Conservation (phyloP, 192 early-diverging fungal species). For the Rhizophagus clarus region DNA sequence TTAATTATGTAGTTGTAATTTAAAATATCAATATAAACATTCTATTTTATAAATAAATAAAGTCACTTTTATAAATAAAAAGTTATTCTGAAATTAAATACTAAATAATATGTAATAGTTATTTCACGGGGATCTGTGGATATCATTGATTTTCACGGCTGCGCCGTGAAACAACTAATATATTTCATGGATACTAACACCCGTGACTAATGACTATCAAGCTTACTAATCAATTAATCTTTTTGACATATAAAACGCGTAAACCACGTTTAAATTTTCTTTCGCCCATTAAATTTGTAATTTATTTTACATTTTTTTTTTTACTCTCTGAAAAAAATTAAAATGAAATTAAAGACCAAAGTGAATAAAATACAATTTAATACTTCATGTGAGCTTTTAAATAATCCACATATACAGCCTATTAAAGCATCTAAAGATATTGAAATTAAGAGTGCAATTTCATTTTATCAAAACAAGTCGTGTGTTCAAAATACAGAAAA, state of each 20-base stretch:
- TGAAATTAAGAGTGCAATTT: background rate
- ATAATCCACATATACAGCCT: background rate
- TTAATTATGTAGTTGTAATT: too few species aligned
- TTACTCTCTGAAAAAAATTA: background rate
- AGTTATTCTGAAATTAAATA: too few species aligned
- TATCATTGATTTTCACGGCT: too few species aligned
- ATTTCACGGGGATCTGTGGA: too few species aligned
- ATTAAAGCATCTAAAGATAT: background rate
- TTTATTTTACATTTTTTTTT: background rate
- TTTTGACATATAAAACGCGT: background rate
- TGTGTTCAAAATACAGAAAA: background rate
- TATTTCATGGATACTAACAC: constrained; percentile 15
- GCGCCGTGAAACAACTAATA: background rate
- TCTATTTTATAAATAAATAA: too few species aligned
- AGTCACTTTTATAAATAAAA: too few species aligned
- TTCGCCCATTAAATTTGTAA: too few species aligned
- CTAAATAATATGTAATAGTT: too few species aligned
- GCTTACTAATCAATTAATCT: background rate
- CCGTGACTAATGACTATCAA: background rate
- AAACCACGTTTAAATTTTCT: too few species aligned
- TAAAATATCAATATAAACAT: too few species aligned
- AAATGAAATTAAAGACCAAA: background rate
- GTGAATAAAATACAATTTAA: background rate
- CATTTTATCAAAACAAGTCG: background rate
- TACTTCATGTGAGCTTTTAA: background rate